Percentiles rank a stretch among this genome's conserved stretches.
Evolutionary conservation across 2,329 filamentous ascomycete species (phyloP).

Genomic region (Sarocladium kiliense): DNA sequence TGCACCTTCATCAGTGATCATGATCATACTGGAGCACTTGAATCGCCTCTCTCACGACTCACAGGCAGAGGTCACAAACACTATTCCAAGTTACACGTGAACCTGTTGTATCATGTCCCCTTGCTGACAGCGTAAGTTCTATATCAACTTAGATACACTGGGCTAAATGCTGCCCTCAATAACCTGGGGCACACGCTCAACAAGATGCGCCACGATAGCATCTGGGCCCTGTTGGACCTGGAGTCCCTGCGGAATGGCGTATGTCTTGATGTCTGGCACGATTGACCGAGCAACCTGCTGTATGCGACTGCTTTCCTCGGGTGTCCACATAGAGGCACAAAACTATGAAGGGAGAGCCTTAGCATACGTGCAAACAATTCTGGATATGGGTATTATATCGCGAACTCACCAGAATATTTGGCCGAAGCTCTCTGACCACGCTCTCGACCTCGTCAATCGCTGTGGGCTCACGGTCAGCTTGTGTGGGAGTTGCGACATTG

Average conservation of each 20-base stretch:
- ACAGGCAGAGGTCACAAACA: too few relatives aligned
- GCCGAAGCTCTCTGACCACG: slow-evolving; percentile 37
- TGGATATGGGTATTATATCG: background rate
- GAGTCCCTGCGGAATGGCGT: slow-evolving; percentile 48
- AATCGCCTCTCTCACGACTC: too few relatives aligned
- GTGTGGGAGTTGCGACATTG: background rate
- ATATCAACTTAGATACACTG: background rate
- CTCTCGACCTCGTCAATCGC: slow-evolving; percentile 50
- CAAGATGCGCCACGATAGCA: slow-evolving; percentile 48
- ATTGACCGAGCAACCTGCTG: slow-evolving; percentile 36
- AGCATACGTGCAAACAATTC: background rate
- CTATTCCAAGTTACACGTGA: too few relatives aligned
- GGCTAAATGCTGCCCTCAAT: slow-evolving; percentile 14
- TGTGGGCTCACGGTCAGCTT: slow-evolving; percentile 16
- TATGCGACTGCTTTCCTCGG: slow-evolving; percentile 42
- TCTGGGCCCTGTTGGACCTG: slow-evolving; percentile 49
- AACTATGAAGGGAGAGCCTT: slow-evolving; percentile 36
- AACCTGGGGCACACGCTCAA: slow-evolving; percentile 31
- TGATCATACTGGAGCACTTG: too few relatives aligned
- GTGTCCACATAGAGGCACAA: slow-evolving; percentile 50
- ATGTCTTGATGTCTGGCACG: slow-evolving; percentile 42
- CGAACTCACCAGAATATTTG: slow-evolving; percentile 16
- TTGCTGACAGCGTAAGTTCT: too few relatives aligned
- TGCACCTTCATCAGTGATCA: too few relatives aligned
- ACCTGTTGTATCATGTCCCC: too few relatives aligned